A percentile compares a stretch with the other conserved stretches of the same genome.
phyloP scores from a whole-genome alignment of 305 asterid species.

The Rubia balearica region DNA sequence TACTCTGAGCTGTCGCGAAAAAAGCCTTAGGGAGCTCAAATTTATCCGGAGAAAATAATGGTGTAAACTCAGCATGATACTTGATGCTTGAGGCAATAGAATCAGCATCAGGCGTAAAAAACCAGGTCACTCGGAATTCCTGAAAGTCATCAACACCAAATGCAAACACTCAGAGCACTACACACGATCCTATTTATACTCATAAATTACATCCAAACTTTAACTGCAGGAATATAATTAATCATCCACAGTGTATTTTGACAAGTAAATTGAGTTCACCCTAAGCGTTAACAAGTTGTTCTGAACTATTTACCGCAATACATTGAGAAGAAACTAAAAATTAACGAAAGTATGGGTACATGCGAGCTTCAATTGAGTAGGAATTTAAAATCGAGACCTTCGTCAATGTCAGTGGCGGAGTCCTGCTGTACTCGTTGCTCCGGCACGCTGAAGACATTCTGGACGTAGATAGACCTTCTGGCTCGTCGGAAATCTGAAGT shows the following conservation, averaged over 20 bases:
- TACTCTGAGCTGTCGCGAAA: constrained; percentile 81
- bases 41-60: constrained; percentile 55
- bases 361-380: not conserved
- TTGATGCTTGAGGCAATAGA: constrained; percentile 69
- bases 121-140: constrained; percentile 28
- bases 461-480: constrained; percentile 36
- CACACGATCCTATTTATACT: not conserved
- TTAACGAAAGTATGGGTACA: not conserved
- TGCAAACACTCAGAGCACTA: not conserved
- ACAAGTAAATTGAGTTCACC: not conserved
- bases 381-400: constrained; percentile 7
- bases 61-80: constrained; percentile 70
- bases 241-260: not conserved
- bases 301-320: not conserved
- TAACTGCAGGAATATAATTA: not conserved
- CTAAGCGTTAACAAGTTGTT: not conserved
- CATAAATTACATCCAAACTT: not conserved
- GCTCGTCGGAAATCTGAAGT: constrained; percentile 19
- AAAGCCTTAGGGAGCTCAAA: constrained; percentile 62
- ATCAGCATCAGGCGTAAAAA: constrained; percentile 39
- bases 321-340: not conserved
- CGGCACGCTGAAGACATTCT: constrained; percentile 41
- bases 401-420: constrained; percentile 40
- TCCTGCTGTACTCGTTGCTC: constrained; percentile 31
- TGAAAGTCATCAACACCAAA: constrained; percentile 25